A percentile compares a stretch with the other conserved stretches of the same genome.
Evolutionary conservation across 2,329 filamentous ascomycete species (phyloP).

Genomic region (Cadophora sp.): DNA sequence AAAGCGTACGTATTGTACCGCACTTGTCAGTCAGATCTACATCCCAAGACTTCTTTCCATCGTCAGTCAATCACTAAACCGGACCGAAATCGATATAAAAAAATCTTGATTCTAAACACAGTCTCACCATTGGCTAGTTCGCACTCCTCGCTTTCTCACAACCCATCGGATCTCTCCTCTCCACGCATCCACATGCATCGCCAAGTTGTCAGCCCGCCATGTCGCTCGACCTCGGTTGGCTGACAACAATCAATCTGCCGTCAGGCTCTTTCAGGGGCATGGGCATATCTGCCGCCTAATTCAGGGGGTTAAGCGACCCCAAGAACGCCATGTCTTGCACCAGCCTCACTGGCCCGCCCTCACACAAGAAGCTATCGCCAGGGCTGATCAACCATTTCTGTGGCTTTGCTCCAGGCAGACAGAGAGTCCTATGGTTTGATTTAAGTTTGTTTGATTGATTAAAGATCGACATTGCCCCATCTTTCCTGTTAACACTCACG

Average conservation of each 20-base stretch:
- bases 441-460: no score
- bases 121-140: not conserved
- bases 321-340: slow-evolving; percentile 5
- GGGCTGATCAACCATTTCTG: not conserved
- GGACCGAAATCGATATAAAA: no score
- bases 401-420: slow-evolving; percentile 10
- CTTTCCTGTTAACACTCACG: not conserved
- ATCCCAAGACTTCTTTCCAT: not conserved
- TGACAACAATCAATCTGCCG: not conserved
- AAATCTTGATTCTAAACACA: not conserved
- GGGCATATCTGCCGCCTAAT: not conserved
- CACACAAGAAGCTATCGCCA: not conserved
- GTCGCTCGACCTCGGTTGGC: slow-evolving; percentile 8
- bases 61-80: no score
- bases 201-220: not conserved
- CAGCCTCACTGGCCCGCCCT: slow-evolving; percentile 13
- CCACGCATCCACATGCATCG: not conserved
- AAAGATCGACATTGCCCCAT: not conserved
- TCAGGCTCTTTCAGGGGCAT: not conserved
- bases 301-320: not conserved
- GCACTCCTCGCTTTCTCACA: not conserved
- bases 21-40: no score
- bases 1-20: no score
- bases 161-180: not conserved
- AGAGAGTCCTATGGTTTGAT: not conserved